phyloP scores from a whole-genome alignment of 805 yeast species.

The Vanderwaltozyma tropicalis region DNA sequence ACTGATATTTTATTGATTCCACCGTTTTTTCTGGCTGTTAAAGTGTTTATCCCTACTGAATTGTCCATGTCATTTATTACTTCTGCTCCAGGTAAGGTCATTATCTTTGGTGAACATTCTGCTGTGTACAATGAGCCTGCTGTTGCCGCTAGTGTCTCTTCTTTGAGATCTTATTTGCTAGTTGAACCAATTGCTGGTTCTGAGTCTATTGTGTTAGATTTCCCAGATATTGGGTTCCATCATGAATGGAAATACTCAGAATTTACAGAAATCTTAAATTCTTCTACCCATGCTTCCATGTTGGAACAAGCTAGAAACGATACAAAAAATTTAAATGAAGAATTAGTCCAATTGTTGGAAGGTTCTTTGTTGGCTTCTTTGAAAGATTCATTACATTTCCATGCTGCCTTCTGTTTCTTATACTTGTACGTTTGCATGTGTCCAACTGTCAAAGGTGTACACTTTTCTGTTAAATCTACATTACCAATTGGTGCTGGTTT shows the following conservation, averaged over 20 bases:
- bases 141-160: slow-evolving; percentile 80
- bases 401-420: slow-evolving; percentile 74
- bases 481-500: slow-evolving; percentile 95
- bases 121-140: slow-evolving; percentile 92
- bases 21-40: too few species aligned
- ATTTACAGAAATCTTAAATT: not conserved
- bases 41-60: too few species aligned
- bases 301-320: slow-evolving; percentile 19
- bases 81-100: slow-evolving; percentile 95
- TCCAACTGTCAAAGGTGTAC: slow-evolving; percentile 37
- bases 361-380: slow-evolving; percentile 34
- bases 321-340: slow-evolving; percentile 50
- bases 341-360: slow-evolving; percentile 41
- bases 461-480: slow-evolving; percentile 65
- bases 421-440: slow-evolving; percentile 63
- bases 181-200: slow-evolving; percentile 38
- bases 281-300: not conserved
- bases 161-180: slow-evolving; percentile 70
- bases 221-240: slow-evolving; percentile 69
- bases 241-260: slow-evolving; percentile 43
- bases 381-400: slow-evolving; percentile 50
- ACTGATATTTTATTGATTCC: too few species aligned
- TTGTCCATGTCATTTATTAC: slow-evolving; percentile 28
- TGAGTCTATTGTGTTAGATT: slow-evolving; percentile 49
- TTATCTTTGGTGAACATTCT: slow-evolving; percentile 92